Conservation (phyloP, 352 stramenopile genomes). For the Peronospora farinosa region DNA sequence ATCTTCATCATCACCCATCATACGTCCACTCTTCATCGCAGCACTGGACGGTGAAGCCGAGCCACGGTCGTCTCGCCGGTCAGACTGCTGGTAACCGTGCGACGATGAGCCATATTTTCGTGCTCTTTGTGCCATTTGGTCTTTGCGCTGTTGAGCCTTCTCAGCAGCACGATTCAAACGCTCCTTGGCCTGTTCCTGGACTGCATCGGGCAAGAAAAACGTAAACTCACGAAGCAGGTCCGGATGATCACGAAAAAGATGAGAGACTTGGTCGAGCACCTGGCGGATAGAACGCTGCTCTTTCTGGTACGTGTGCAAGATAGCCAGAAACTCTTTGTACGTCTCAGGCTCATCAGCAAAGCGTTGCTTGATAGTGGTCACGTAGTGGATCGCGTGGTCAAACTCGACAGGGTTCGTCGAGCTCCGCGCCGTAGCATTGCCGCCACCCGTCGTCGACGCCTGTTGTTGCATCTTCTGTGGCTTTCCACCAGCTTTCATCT, state of each 20-base stretch:
- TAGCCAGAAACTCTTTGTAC: conserved; percentile 99
- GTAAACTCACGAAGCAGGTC: conserved; percentile 99
- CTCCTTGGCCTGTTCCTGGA: conserved; percentile 96
- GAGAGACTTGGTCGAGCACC: conserved; percentile 95
- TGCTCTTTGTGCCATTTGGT: conserved; percentile 48
- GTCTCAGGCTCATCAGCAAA: conserved; percentile 96
- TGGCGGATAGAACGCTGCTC: conserved; percentile 98
- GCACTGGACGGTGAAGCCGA: conserved; percentile 51
- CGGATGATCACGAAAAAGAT: conserved; percentile 98
- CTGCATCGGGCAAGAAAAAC: conserved; percentile 98
- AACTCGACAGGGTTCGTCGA: conserved; percentile 94
- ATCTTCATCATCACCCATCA: conserved; percentile 41
- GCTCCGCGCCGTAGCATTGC: conserved; percentile 30
- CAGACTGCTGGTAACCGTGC: conserved; percentile 33
- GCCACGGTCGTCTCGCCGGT: conserved; percentile 40
- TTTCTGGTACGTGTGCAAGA: conserved; percentile 99
- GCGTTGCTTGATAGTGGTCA: conserved; percentile 98
- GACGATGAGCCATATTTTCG: conserved; percentile 34
- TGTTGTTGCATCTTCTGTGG: conserved; percentile 61
- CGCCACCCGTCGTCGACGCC: conserved; percentile 13
- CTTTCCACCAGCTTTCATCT: conserved; percentile 31
- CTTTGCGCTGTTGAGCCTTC: conserved; percentile 89
- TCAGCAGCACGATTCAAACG: conserved; percentile 91
- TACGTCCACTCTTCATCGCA: conserved; percentile 41
- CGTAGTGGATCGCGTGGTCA: conserved; percentile 99